These are phyloP conservation scores for Phyllosticta capitalensis DNA, from an alignment of 2,329 filamentous ascomycete species.

Conservation along the genomic window DNA sequence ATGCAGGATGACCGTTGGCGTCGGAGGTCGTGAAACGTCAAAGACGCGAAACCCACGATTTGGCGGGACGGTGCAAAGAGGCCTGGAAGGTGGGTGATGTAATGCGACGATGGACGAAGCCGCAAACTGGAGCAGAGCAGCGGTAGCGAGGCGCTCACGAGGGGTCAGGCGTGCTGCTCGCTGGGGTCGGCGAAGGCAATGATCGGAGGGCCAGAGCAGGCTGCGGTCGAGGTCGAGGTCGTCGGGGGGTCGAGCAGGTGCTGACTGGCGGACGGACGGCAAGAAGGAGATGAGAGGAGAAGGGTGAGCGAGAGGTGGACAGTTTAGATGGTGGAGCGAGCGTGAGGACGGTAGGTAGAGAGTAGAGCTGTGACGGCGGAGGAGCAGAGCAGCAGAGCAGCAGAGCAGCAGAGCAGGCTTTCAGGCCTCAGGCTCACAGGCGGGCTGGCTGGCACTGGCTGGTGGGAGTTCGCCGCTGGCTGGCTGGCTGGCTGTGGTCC, in stretches of 20 bases:
- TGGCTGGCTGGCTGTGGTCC: background rate
- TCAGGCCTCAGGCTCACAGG: background rate
- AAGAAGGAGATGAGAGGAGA: background rate
- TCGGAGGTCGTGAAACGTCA: slow-evolving; percentile 11
- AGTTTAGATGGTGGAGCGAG: background rate
- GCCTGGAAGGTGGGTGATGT: slow-evolving; percentile 6
- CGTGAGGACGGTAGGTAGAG: background rate
- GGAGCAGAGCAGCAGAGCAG: background rate
- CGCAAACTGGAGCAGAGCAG: background rate
- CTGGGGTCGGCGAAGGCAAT: slow-evolving; percentile 1
- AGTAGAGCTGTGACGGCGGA: background rate
- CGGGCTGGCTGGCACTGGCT: background rate
- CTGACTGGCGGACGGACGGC: background rate
- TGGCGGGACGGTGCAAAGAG: background rate
- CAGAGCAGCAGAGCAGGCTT: background rate
- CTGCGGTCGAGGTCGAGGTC: background rate
- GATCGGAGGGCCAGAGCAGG: slow-evolving; percentile 5
- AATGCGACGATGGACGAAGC: slow-evolving; percentile 11
- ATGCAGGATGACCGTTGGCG: slow-evolving; percentile 11
- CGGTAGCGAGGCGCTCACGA: slow-evolving; percentile 3
- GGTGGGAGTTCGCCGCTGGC: no score
- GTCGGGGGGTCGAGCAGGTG: background rate
- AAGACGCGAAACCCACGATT: slow-evolving; percentile 7
- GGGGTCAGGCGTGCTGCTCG: slow-evolving; percentile 7
- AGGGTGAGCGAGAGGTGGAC: background rate